A percentile compares a stretch with the other conserved stretches of the same genome.
Evolutionary conservation across 768 basidiomycete genomes (phyloP).

Genomic region (Rhizopogon vinicolor): DNA sequence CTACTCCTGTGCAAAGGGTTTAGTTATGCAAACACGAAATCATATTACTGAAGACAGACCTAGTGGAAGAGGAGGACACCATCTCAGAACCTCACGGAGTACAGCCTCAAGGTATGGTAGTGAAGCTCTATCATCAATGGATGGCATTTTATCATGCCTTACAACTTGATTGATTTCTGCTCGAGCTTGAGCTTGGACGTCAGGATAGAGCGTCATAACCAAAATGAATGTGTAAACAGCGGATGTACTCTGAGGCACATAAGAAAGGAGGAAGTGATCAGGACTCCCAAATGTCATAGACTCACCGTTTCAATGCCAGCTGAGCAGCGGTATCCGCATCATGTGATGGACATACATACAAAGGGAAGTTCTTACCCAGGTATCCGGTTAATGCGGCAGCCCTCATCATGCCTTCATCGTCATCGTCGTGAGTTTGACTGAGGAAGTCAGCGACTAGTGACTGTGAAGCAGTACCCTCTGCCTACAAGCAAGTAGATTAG

Average conservation of each 20-base stretch:
- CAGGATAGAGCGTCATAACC: constrained; percentile 24
- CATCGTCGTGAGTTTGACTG: not conserved
- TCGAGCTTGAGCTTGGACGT: constrained; percentile 21
- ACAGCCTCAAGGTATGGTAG: constrained; percentile 9
- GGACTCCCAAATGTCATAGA: not conserved
- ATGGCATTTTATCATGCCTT: constrained; percentile 15
- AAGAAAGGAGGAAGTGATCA: constrained; percentile 23
- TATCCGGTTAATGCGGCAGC: not conserved
- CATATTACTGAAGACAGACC: not conserved
- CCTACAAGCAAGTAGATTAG: not conserved
- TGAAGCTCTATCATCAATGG: constrained; percentile 4
- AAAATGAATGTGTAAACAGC: constrained; percentile 21
- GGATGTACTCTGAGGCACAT: constrained; percentile 12
- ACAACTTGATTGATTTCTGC: constrained; percentile 21
- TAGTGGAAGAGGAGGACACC: constrained; percentile 1
- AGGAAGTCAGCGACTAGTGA: not conserved
- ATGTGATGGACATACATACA: not conserved
- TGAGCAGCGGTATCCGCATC: not conserved
- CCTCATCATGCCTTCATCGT: not conserved
- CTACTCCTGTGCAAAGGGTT: constrained; percentile 8
- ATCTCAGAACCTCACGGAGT: constrained; percentile 4
- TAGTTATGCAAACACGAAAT: not conserved
- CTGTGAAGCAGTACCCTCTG: not conserved
- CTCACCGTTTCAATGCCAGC: not conserved
- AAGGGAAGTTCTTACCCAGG: not conserved